Conservation (phyloP, 2,329 filamentous ascomycete genomes). For the Cytospora chrysosperma region DNA sequence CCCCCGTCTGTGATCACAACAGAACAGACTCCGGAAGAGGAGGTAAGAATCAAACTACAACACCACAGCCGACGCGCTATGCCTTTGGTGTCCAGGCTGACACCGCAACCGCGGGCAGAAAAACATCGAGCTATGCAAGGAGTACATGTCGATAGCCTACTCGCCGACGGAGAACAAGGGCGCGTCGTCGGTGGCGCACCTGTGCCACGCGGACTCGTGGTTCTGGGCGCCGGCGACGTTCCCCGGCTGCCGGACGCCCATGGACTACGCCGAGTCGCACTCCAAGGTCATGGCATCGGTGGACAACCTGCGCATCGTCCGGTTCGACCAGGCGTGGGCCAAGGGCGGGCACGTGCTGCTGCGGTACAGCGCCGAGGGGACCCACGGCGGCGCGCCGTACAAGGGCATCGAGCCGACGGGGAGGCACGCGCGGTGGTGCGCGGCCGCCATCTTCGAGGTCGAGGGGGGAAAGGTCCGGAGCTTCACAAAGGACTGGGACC, state of each 20-base stretch:
- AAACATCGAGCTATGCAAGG: constrained; percentile 21
- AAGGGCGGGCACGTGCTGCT: constrained; percentile 29
- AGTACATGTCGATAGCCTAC: constrained; percentile 21
- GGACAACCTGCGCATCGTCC: constrained; percentile 26
- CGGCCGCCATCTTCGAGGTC: constrained; percentile 30
- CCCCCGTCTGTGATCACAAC: constrained; percentile 16
- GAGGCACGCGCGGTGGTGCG: constrained; percentile 24
- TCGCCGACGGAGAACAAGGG: constrained; percentile 19
- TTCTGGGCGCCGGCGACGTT: constrained; percentile 23
- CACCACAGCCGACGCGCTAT: not conserved
- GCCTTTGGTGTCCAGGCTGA: not conserved
- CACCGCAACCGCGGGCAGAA: not conserved
- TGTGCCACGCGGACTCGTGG: constrained; percentile 22
- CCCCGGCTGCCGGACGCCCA: constrained; percentile 20
- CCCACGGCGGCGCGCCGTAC: constrained; percentile 29
- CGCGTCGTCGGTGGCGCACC: constrained; percentile 16
- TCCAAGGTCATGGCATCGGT: constrained; percentile 28
- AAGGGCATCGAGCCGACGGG: constrained; percentile 27
- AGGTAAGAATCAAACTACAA: constrained; percentile 2
- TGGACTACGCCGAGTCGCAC: constrained; percentile 30
- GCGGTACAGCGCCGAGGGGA: constrained; percentile 29
- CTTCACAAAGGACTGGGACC: constrained; percentile 24
- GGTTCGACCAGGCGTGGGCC: constrained; percentile 29
- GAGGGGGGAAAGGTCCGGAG: constrained; percentile 23
- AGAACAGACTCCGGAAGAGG: constrained; percentile 16